Base-by-base conservation (phyloP, 345 rosid species). In the Stellera chamaejasme region DNA sequence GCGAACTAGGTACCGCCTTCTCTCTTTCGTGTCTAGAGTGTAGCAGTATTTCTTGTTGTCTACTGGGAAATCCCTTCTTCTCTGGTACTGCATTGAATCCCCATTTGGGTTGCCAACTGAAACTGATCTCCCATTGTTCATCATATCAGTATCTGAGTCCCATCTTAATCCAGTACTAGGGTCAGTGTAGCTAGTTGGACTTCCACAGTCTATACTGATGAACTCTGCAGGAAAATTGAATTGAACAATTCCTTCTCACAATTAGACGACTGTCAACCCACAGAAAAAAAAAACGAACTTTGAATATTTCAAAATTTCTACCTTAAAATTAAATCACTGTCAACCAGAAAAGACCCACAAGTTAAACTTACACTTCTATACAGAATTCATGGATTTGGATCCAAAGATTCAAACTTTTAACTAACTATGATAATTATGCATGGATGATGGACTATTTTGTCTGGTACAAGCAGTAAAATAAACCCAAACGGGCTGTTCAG, bases 151-250 rank as follows among this genome's bases (percentile, higher is more conserved):
- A 72, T 94, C 99, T 63, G 99, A 85, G 61, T 74, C 65, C 99
- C 99, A 94, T 80, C 62, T 58, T 39, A 94, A 76, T 55, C 88
- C 96, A 43, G 93, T 85, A 54, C n/a, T 69, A 4, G 76, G 66
- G 74, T 94, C 96, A 16, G 78, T 83, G 78, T 79, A 77, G 72
- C 85, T 78, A 52, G 72, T 65, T 58, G 77, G 59, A 55, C 95
- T 76, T 63, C 99, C 96, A 59, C 99, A 94, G 60, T 94, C 97
- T 73, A 94, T 76, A 68, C 97, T 94, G 56, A 78, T 50, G 65
- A 94, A 94, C 51, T 90, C 99, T 94, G 83, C 79, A 68, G 28
- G 50, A 49, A 39, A 56, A 41, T 50, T 25, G 27, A 32, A 32
- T 32, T 32, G 39, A 32, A 32, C 39, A 32, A 32, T 32, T 32